These are phyloP conservation scores for Dictyostelium purpureum DNA, from an alignment of 78 protist genomes.

Conservation along the genomic window DNA sequence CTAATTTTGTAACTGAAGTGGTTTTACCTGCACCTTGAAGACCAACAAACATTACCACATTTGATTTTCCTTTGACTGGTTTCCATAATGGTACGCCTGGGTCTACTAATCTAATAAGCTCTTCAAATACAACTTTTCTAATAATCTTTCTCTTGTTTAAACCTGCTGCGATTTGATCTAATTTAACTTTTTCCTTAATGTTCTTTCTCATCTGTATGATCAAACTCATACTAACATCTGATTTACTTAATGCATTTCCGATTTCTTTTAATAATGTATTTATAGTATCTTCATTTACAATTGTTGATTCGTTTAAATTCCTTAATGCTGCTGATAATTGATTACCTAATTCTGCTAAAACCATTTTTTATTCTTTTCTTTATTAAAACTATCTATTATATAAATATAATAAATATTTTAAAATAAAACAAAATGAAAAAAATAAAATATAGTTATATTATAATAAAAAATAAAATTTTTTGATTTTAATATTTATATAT, in stretches of 20 bases:
- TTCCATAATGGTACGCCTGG: conserved; percentile 93
- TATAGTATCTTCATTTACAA: conserved; percentile 88
- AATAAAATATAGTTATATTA: background rate
- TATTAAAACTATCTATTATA: background rate
- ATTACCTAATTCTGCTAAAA: conserved; percentile 93
- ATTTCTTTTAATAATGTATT: conserved; percentile 90
- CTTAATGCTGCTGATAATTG: conserved; percentile 89
- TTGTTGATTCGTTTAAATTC: conserved; percentile 66
- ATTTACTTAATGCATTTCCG: conserved; percentile 86
- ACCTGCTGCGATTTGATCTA: conserved; percentile 92
- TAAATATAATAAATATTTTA: background rate
- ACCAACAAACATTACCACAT: conserved; percentile 99
- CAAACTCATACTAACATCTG: conserved; percentile 94
- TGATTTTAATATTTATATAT: too few species aligned
- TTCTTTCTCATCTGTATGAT: conserved; percentile 87
- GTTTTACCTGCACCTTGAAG: conserved; percentile 93
- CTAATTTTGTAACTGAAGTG: conserved; percentile 91
- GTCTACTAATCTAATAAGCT: conserved; percentile 91
- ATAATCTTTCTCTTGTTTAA: conserved; percentile 88
- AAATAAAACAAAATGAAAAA: background rate
- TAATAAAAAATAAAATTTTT: background rate
- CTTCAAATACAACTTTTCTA: conserved; percentile 90
- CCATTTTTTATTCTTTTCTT: conserved; percentile 82
- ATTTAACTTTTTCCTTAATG: conserved; percentile 64
- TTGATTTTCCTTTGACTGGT: conserved; percentile 92